These are phyloP conservation scores for Phanerochaete sordida DNA, from an alignment of 768 basidiomycete species.

Conservation along the genomic window DNA sequence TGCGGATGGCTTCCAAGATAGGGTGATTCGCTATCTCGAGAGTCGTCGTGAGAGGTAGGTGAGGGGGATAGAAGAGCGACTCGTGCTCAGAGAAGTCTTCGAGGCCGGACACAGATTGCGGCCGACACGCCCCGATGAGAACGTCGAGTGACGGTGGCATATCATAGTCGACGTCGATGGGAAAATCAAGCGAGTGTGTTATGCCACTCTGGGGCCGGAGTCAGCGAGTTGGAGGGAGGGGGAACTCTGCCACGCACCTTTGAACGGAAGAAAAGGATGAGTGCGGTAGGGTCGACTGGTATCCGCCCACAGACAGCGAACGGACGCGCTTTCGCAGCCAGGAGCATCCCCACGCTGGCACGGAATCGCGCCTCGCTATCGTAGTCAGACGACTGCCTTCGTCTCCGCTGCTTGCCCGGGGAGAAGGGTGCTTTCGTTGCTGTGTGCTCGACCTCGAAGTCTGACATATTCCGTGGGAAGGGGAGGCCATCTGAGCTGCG, in stretches of 20 bases:
- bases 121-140: slow-evolving; percentile 69
- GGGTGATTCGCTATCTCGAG: slow-evolving; percentile 81
- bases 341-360: slow-evolving; percentile 49
- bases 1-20: slow-evolving; percentile 73
- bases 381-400: slow-evolving; percentile 37
- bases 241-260: slow-evolving; percentile 40
- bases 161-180: slow-evolving; percentile 71
- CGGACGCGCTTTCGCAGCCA: slow-evolving; percentile 56
- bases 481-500: slow-evolving; percentile 38
- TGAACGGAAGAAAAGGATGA: slow-evolving; percentile 76
- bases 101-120: slow-evolving; percentile 51
- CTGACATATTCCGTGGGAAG: slow-evolving; percentile 38
- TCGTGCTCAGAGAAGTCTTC: slow-evolving; percentile 58
- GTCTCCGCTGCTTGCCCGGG: slow-evolving; percentile 17
- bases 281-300: slow-evolving; percentile 61
- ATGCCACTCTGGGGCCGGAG: slow-evolving; percentile 57
- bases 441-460: slow-evolving; percentile 63
- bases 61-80: slow-evolving; percentile 68
- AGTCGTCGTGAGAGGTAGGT: slow-evolving; percentile 68
- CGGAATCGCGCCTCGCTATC: slow-evolving; percentile 52
- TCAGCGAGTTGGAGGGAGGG: background rate
- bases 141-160: slow-evolving; percentile 77
- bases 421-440: slow-evolving; percentile 14
- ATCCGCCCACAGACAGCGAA: slow-evolving; percentile 68
- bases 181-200: slow-evolving; percentile 79